Evolutionary conservation across 352 stramenopile genomes (phyloP).

Genomic region (Phytophthora europaea): DNA sequence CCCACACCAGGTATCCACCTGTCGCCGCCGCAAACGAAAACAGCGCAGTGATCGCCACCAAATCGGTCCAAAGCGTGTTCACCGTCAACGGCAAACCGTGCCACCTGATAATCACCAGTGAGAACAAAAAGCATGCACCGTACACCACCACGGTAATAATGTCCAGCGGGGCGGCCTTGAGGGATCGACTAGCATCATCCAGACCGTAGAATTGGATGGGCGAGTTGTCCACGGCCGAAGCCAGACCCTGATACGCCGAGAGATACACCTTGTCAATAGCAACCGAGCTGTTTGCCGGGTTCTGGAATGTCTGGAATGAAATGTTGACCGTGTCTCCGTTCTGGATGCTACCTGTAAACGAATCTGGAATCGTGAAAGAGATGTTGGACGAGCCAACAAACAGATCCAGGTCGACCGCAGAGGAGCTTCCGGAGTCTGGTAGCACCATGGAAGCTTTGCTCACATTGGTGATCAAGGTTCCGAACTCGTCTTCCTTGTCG

Average conservation of each 20-base stretch:
- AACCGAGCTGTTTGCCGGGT: constrained; percentile 67
- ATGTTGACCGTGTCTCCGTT: constrained; percentile 81
- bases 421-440: constrained; percentile 29
- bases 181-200: constrained; percentile 52
- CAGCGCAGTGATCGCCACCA: constrained; percentile 84
- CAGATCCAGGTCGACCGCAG: constrained; percentile 54
- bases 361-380: constrained; percentile 78
- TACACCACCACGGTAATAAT: constrained; percentile 80
- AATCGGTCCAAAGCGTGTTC: constrained; percentile 87
- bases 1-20: constrained; percentile 85
- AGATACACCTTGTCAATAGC: constrained; percentile 76
- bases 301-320: constrained; percentile 71
- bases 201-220: constrained; percentile 55
- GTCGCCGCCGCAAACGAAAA: constrained; percentile 88
- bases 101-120: constrained; percentile 87
- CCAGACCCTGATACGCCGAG: constrained; percentile 71
- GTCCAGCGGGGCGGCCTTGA: constrained; percentile 73
- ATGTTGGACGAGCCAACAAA: constrained; percentile 68
- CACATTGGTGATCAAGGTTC: constrained; percentile 63
- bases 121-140: constrained; percentile 82
- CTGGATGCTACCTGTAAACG: constrained; percentile 67
- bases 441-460: constrained; percentile 54
- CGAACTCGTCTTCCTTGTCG: constrained; percentile 66
- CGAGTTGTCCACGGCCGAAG: constrained; percentile 72
- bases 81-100: constrained; percentile 86